Evolutionary conservation across 306 rosid species (phyloP), one percentile per base, ranked within the genome.

Genomic region (Astragalus membranaceus): DNA sequence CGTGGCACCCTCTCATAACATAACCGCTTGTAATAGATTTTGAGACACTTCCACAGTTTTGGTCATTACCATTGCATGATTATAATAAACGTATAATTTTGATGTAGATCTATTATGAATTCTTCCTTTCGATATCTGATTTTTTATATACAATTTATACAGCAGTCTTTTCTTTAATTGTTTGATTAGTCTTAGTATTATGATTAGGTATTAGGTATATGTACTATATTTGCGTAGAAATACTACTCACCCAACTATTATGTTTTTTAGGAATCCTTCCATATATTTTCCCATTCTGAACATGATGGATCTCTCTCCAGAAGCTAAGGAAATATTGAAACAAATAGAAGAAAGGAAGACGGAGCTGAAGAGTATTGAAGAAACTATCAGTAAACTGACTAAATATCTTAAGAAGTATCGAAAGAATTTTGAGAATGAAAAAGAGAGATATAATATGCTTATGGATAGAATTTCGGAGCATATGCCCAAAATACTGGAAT

Each of bases 231-330:
- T 58, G 26, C 1, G 20, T 39, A 26, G 66, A 58, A 48, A 64
- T 49, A 60, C 60, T 51, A 51, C 75, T 39, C 15, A 15, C 6
- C 30, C 29, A 35, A 49, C 69, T 17, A 51, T 49, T 79, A 37
- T 56, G n/a, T 42, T 53, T 64, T 81, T 6, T 46, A 86, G 91
- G 82, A 47, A 82, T 7, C 86, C 86, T 43, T 30, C 2, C 8
- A 51, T 86, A 47, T 73, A 70, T 67, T 88, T 88, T 67, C 87
- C 84, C 41, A 66, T 46, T 59, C 48, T 59, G 41, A 70, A 69
- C 39, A 36, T n/a, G 37, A 46, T 4, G 41, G 16, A 7, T 7
- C 7, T 12, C 26, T 46, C 73, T 5, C 23, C n/a, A 10, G 52
- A 63, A 10, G 42, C 20, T 35, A 35, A 15, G 41, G 78, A 48